Evolutionary conservation across 2,329 filamentous ascomycete species (phyloP).

Genomic region (Helicocarpus griseus): DNA sequence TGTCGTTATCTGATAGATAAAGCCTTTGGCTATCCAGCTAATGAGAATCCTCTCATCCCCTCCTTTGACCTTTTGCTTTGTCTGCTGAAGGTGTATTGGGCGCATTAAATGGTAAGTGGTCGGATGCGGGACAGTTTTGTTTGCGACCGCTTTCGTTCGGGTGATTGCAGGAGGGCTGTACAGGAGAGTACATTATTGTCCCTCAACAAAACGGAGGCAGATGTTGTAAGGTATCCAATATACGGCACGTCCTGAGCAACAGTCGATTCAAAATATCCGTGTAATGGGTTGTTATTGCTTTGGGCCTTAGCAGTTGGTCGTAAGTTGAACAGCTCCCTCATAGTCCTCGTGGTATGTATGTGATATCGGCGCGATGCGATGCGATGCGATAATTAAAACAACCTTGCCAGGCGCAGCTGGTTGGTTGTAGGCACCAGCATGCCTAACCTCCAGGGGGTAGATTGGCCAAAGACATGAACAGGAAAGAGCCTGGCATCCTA

Average conservation of each 20-base stretch:
- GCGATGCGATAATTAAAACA: neutral
- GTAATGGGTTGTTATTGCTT: no score
- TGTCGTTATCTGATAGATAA: no score
- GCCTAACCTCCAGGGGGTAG: neutral
- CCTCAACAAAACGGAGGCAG: neutral
- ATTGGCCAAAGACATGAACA: neutral
- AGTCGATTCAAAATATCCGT: neutral
- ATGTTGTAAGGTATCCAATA: neutral
- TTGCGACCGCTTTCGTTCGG: conserved; percentile 1
- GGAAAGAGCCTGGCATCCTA: no score
- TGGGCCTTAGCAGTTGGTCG: no score
- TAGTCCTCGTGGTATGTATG: neutral
- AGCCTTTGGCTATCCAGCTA: no score
- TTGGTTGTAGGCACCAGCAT: neutral
- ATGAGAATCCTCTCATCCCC: no score
- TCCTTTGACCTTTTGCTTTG: no score
- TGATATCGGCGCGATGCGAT: no score
- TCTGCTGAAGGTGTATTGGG: neutral
- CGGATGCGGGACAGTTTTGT: neutral
- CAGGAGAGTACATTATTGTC: neutral
- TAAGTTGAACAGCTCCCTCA: neutral
- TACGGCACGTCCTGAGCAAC: neutral
- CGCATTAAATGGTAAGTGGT: neutral
- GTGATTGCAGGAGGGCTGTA: neutral
- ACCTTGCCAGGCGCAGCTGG: neutral